Conservation (phyloP, 169 alveolate genomes). For the Toxoplasma gondii region DNA sequence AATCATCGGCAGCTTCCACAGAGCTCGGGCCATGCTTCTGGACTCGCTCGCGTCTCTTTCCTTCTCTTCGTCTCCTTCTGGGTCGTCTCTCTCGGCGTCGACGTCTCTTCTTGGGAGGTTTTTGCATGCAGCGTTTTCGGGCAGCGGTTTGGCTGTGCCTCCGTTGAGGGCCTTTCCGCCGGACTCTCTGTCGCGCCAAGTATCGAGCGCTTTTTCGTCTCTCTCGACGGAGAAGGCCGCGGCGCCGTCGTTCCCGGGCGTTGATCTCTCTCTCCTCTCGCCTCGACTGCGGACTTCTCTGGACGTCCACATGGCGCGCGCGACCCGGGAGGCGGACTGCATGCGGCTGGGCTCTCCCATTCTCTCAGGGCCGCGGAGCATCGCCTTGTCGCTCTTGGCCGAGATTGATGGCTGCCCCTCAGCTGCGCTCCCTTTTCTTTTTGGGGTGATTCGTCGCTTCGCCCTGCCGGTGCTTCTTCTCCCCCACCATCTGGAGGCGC, state of each 20-base stretch:
- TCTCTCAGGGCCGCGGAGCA: neutral
- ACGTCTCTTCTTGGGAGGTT: too few species aligned
- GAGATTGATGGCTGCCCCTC: neutral
- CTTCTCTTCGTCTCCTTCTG: too few species aligned
- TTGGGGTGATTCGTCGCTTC: neutral
- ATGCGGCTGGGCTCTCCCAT: neutral
- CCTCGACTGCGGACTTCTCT: neutral
- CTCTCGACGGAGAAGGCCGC: too few species aligned
- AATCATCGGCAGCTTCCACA: neutral
- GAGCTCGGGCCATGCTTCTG: neutral
- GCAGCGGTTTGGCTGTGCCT: too few species aligned
- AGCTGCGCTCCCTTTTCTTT: neutral
- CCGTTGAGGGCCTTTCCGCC: too few species aligned
- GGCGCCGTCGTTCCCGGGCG: too few species aligned
- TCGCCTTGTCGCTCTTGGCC: neutral
- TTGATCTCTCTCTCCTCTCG: neutral
- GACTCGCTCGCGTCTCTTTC: neutral
- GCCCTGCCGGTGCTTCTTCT: neutral
- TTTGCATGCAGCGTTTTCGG: too few species aligned
- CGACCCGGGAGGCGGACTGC: too few species aligned
- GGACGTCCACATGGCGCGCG: neutral
- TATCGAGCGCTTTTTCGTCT: too few species aligned
- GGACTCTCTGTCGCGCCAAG: too few species aligned
- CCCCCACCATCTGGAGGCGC: neutral
- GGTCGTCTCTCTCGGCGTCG: neutral